These are phyloP conservation scores for Millerago galiae DNA, from an alignment of 805 yeast genomes.

Conservation along the genomic window DNA sequence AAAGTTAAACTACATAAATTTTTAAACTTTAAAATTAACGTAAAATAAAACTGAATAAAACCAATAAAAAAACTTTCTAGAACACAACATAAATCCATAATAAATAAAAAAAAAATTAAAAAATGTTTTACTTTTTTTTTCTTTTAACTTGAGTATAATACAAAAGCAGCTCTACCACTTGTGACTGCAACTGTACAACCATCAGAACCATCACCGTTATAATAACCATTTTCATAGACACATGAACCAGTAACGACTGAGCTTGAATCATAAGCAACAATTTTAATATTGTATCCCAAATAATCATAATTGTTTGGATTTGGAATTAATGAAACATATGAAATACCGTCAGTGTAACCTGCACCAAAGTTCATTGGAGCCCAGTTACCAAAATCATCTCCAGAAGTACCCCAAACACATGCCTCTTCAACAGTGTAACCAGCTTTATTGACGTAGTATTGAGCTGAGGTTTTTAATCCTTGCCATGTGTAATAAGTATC, in stretches of 20 bases:
- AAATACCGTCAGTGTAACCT: constrained; percentile 59
- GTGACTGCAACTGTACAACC: constrained; percentile 76
- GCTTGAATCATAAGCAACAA: constrained; percentile 58
- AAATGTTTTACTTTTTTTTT: too few species aligned
- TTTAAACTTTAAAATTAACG: too few species aligned
- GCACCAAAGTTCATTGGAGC: constrained; percentile 95
- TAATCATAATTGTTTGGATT: constrained; percentile 80
- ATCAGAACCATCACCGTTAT: constrained; percentile 55
- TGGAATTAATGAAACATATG: constrained; percentile 88
- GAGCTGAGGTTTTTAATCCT: constrained; percentile 83
- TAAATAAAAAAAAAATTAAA: too few species aligned
- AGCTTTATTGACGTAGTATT: constrained; percentile 95
- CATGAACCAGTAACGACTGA: constrained; percentile 63
- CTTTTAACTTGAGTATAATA: constrained; percentile 32
- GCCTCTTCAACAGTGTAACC: constrained; percentile 88
- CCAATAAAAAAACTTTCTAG: too few species aligned
- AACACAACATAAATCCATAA: too few species aligned
- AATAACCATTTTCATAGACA: constrained; percentile 70
- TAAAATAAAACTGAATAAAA: too few species aligned
- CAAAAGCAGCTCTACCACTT: constrained; percentile 55
- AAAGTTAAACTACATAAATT: too few species aligned
- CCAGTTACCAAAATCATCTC: constrained; percentile 92
- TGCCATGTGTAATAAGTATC: constrained; percentile 75
- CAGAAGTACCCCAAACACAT: constrained; percentile 85
- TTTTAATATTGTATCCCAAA: constrained; percentile 66